Conservation (phyloP, 176 grass and related monocot genomes). For the Musa schizocarpa region DNA sequence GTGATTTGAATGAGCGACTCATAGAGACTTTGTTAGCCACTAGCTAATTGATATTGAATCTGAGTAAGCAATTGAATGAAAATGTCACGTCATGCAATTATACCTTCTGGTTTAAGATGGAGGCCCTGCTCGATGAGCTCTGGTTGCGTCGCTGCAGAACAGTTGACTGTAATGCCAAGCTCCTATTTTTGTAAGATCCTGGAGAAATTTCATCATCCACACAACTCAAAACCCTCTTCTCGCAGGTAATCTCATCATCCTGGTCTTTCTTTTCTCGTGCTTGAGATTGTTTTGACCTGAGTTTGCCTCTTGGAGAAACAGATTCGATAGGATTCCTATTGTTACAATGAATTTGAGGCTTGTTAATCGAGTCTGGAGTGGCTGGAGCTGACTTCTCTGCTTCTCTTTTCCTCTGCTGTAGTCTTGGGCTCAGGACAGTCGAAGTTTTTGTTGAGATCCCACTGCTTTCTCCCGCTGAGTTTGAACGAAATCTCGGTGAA, state of each 20-base stretch:
- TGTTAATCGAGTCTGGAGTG: constrained; percentile 25
- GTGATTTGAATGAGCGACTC: neutral
- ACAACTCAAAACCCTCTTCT: neutral
- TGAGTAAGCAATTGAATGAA: too few relatives aligned
- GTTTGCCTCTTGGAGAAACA: constrained; percentile 58
- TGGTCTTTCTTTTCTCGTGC: constrained; percentile 11
- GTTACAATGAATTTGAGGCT: constrained; percentile 14
- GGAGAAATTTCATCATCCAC: constrained; percentile 26
- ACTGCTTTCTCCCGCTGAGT: constrained; percentile 19
- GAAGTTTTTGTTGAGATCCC: constrained; percentile 38
- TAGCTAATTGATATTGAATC: too few relatives aligned
- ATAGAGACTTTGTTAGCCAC: neutral
- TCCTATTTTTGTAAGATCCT: constrained; percentile 26
- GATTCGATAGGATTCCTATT: constrained; percentile 41
- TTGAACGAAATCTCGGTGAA: neutral
- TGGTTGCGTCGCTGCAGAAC: constrained; percentile 26
- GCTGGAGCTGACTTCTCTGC: constrained; percentile 46
- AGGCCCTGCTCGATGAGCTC: neutral
- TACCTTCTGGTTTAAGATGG: constrained; percentile 45
- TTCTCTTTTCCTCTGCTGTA: constrained; percentile 45
- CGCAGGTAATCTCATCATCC: neutral
- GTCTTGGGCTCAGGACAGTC: constrained; percentile 47
- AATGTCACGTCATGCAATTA: neutral
- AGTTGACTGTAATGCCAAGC: constrained; percentile 27
- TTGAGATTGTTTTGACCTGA: constrained; percentile 42